Percentiles rank a stretch among this genome's conserved stretches.
Conservation (phyloP, 2,329 filamentous ascomycete species). For the Fusarium sp. region DNA sequence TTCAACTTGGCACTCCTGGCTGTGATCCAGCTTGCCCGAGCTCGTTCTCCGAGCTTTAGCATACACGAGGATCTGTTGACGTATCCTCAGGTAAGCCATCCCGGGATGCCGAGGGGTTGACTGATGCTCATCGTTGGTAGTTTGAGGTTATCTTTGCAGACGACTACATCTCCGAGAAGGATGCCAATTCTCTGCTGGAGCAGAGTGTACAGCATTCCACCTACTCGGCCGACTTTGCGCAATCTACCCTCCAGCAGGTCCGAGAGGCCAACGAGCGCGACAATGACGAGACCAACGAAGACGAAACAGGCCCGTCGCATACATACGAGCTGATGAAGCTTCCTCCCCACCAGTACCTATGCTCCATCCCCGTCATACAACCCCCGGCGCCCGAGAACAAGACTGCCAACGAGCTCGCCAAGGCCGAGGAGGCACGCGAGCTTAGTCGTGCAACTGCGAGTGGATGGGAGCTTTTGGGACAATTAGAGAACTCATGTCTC, state of each 20-base stretch:
- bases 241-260: slow-evolving; percentile 51
- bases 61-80: slow-evolving; percentile 88
- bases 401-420: slow-evolving; percentile 70
- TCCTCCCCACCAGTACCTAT: slow-evolving; percentile 77
- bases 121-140: slow-evolving; percentile 54
- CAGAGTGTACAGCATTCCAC: slow-evolving; percentile 48
- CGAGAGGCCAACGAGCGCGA: slow-evolving; percentile 42
- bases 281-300: slow-evolving; percentile 42
- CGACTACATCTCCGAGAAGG: slow-evolving; percentile 72
- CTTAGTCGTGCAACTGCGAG: slow-evolving; percentile 76
- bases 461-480: slow-evolving; percentile 80
- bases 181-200: slow-evolving; percentile 69
- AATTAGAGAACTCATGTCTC: slow-evolving; percentile 82
- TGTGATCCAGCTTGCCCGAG: slow-evolving; percentile 55
- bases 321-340: slow-evolving; percentile 79
- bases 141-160: slow-evolving; percentile 82
- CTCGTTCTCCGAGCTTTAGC: slow-evolving; percentile 71
- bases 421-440: slow-evolving; percentile 80
- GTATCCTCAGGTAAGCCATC: slow-evolving; percentile 75
- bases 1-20: slow-evolving; percentile 56
- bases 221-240: slow-evolving; percentile 52
- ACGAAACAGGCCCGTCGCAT: slow-evolving; percentile 39
- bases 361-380: slow-evolving; percentile 77
- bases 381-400: slow-evolving; percentile 65
- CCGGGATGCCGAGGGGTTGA: not conserved